phyloP scores from a whole-genome alignment of 306 rosid species.

The Luffa acutangula region DNA sequence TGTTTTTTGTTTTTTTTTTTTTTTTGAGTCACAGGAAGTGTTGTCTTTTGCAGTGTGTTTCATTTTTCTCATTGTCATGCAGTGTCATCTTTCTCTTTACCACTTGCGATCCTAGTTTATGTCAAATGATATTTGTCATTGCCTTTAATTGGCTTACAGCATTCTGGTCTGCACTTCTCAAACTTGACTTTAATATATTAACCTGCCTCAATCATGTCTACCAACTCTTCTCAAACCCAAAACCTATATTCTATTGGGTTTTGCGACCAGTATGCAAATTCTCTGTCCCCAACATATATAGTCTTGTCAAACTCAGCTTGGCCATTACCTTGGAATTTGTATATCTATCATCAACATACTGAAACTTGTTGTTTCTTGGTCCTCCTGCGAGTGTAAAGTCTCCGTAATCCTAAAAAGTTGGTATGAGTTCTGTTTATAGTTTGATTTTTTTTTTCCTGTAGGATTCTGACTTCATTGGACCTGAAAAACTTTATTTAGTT shows the following conservation, averaged over 20 bases:
- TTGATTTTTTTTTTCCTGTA: background rate
- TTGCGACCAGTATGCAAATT: background rate
- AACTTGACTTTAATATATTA: background rate
- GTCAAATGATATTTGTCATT: background rate
- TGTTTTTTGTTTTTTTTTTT: background rate
- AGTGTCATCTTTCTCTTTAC: background rate
- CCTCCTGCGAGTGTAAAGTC: background rate
- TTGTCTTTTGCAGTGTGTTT: background rate
- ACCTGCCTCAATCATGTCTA: background rate
- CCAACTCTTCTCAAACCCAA: background rate
- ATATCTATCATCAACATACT: background rate
- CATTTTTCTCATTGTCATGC: background rate
- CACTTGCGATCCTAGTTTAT: background rate
- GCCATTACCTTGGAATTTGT: background rate
- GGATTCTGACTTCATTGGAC: background rate
- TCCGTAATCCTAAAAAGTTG: background rate
- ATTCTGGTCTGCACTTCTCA: background rate
- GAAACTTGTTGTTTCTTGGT: background rate
- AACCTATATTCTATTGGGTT: background rate
- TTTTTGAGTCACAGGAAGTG: slow-evolving; percentile 1
- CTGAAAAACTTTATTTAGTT: background rate
- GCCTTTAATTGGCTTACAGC: background rate
- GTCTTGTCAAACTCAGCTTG: background rate
- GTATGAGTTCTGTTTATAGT: background rate
- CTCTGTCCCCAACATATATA: background rate